These are phyloP conservation scores for Xylaria longipes DNA, from an alignment of 495 filamentous ascomycete genomes.

Conservation along the genomic window DNA sequence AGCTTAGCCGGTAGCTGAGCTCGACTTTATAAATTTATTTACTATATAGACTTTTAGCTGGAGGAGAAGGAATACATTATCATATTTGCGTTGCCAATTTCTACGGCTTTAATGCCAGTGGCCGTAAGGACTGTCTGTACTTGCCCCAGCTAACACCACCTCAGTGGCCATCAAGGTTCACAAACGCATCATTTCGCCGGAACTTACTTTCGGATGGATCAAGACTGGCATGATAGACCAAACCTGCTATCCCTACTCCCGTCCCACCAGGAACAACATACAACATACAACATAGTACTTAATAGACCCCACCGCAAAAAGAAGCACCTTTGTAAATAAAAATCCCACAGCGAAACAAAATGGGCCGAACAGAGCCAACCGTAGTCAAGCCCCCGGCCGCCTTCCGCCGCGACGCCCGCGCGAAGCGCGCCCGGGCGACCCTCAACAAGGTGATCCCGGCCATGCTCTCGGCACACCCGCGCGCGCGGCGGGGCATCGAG, in stretches of 20 bases:
- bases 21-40: too few relatives aligned
- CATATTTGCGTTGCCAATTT: too few relatives aligned
- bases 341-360: conserved; percentile 2
- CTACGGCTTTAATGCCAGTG: too few relatives aligned
- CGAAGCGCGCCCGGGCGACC: conserved; percentile 57
- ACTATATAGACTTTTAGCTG: too few relatives aligned
- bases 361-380: conserved; percentile 42
- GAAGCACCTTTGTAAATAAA: too few relatives aligned
- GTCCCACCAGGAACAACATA: background rate
- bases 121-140: too few relatives aligned
- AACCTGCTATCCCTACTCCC: background rate
- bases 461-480: conserved; percentile 52
- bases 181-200: background rate
- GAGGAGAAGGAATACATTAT: too few relatives aligned
- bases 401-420: conserved; percentile 48
- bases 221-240: background rate
- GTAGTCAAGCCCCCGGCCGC: conserved; percentile 34
- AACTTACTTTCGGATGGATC: too few relatives aligned
- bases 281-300: too few relatives aligned
- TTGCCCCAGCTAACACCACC: too few relatives aligned
- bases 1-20: too few relatives aligned
- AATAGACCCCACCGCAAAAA: too few relatives aligned
- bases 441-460: conserved; percentile 60
- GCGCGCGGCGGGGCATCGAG: conserved; percentile 57
- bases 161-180: conserved; percentile 12